Base-by-base conservation (phyloP, 257 asterid genomes). In the Cynanchum wilfordii region DNA sequence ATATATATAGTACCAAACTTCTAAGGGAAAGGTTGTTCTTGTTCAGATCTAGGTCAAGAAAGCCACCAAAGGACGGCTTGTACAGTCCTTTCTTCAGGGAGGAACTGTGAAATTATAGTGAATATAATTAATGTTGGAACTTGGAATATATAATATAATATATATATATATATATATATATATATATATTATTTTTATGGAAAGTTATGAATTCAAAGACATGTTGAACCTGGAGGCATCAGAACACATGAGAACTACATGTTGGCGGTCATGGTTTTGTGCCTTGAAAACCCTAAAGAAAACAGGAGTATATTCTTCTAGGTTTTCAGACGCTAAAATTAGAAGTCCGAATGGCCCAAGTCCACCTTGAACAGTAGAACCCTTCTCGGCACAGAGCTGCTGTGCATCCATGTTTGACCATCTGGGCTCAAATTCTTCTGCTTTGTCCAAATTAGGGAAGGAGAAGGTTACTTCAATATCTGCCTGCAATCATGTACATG, bases 271-370 rank as follows among this genome's bases (percentile, higher is more conserved):
- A 42, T 76, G 70, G n/a, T 74, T 10, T 44, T 63, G 44, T 1
- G 57, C 62, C 50, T 74, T 79, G 54, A 81, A 81, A 52, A 84
- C 71, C 68, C 87, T 73, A 54, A 83, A 83, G 70, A 80, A 83
- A 20, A 85, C 83, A 0, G 89, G 86, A 1, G 87, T 85, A 22
- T 80, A 83, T 44, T 84, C 87, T 76, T 81, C 79, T 10, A 81
- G 72, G 3, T 71, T 57, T 45, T 58, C 4, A n/a, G 86, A 82
- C 52, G 89, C 89, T 54, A 81, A 79, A 16, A 84, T 81, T 30
- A 85, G 49, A n/a, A 83, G 76, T 24, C 89, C 89, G 30, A 83
- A 86, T 40, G 90, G 90, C 38, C 90, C 90, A 1, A 86, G 44
- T 69, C 90, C 90, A 6, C 90, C 90, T 59, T 69, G 71, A 25